A percentile compares a stretch with the other conserved stretches of the same genome.
Evolutionary conservation across 768 basidiomycete species (phyloP).

Genomic region (Boletus rex-veris): DNA sequence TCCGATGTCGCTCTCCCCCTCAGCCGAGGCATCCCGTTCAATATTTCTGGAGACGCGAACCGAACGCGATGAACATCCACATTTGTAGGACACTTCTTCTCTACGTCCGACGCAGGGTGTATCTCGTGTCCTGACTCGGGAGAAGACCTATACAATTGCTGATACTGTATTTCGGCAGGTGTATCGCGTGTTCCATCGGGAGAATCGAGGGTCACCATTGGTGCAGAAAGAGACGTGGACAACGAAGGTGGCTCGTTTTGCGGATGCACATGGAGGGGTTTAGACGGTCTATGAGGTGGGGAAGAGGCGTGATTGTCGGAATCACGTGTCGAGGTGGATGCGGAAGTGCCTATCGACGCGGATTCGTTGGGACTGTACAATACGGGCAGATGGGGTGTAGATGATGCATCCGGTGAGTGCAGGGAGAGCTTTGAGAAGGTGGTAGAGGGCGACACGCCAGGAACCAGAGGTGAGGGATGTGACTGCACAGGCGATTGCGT

Average conservation of each 20-base stretch:
- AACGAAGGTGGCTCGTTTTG: constrained; percentile 16
- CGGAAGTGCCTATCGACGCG: neutral
- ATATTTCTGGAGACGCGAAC: constrained; percentile 32
- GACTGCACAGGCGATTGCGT: neutral
- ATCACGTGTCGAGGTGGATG: neutral
- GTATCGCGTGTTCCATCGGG: constrained; percentile 22
- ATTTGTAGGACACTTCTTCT: constrained; percentile 7
- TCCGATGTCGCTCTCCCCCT: neutral
- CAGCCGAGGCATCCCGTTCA: constrained; percentile 14
- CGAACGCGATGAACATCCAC: constrained; percentile 25
- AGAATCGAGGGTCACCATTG: constrained; percentile 4
- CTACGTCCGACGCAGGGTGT: neutral
- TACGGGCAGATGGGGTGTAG: constrained; percentile 8
- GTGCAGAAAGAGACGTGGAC: constrained; percentile 2
- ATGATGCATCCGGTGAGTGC: constrained; percentile 31
- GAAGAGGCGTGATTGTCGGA: constrained; percentile 8
- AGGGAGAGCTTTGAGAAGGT: constrained; percentile 54
- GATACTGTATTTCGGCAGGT: constrained; percentile 20
- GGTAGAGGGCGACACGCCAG: constrained; percentile 41
- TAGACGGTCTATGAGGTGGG: constrained; percentile 19
- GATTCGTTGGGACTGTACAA: constrained; percentile 9
- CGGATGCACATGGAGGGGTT: constrained; percentile 28
- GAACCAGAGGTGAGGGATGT: neutral
- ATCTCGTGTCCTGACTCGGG: constrained; percentile 9
- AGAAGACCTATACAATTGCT: constrained; percentile 15